Conservation (phyloP, 306 rosid genomes). For the Prunus davidiana region DNA sequence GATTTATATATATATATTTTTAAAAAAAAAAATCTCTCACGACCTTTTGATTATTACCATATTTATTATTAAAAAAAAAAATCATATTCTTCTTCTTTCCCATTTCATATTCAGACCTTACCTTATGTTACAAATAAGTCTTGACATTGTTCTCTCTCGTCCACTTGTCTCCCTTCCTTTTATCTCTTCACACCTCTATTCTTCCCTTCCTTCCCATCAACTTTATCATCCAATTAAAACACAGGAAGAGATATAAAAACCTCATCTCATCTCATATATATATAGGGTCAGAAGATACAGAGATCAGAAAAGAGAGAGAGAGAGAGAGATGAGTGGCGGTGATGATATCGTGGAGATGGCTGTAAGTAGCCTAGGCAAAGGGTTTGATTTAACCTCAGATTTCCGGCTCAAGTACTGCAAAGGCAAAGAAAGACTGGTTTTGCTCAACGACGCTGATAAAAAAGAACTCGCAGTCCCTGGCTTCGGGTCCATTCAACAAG, state of each 20-base stretch:
- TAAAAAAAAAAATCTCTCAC: no score
- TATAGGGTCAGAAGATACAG: neutral
- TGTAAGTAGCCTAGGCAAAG: conserved; percentile 73
- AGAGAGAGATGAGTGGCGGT: conserved; percentile 22
- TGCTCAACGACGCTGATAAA: conserved; percentile 45
- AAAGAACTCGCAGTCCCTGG: conserved; percentile 52
- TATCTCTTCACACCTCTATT: neutral
- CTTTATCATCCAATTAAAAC: neutral
- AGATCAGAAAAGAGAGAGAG: neutral
- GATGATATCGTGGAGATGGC: conserved; percentile 44
- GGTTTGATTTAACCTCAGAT: conserved; percentile 85
- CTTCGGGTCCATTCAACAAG: conserved; percentile 37
- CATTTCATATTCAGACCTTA: neutral
- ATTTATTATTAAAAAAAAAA: no score
- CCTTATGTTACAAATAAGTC: neutral
- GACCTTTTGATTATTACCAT: no score
- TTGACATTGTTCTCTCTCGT: neutral
- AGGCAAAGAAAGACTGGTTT: conserved; percentile 54
- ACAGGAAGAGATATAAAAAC: neutral
- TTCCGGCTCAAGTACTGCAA: conserved; percentile 78
- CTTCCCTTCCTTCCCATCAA: neutral
- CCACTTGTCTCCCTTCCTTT: neutral
- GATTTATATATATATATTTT: no score
- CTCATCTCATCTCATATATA: no score
- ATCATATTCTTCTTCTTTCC: no score